Percentiles rank a stretch among this genome's conserved stretches.
Evolutionary conservation across 495 filamentous ascomycete genomes (phyloP).

Genomic region (Bacidia rubella): DNA sequence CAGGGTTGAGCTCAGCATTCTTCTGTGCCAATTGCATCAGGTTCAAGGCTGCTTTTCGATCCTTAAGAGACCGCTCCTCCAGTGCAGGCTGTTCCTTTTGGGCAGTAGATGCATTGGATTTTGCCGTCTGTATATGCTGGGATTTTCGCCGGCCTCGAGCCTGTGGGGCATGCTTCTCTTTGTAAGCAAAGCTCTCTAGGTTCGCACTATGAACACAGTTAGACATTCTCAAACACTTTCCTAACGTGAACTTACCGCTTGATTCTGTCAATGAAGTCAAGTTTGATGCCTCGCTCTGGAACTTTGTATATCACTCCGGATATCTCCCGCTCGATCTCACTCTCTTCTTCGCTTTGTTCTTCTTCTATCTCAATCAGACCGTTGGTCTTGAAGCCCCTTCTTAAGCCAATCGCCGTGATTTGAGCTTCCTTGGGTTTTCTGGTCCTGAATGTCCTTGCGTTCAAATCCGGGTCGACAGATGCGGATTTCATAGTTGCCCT

Average conservation of each 20-base stretch:
- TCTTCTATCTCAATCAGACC: constrained; percentile 66
- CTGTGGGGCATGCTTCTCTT: neutral
- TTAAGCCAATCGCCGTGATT: constrained; percentile 29
- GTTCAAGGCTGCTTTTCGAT: constrained; percentile 15
- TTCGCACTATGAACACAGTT: neutral
- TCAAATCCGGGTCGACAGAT: constrained; percentile 15
- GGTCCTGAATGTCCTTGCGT: neutral
- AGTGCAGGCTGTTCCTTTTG: constrained; percentile 6
- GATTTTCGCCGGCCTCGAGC: neutral
- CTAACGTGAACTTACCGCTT: constrained; percentile 21
- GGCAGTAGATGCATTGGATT: neutral
- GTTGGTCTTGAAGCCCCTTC: constrained; percentile 55
- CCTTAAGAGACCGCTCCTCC: constrained; percentile 7
- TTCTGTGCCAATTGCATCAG: constrained; percentile 14
- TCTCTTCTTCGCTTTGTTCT: constrained; percentile 43
- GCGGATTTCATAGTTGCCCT: constrained; percentile 29
- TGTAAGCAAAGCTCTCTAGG: neutral
- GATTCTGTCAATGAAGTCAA: constrained; percentile 49
- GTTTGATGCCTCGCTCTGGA: constrained; percentile 58
- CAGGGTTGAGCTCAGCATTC: constrained; percentile 3
- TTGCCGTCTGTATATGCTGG: neutral
- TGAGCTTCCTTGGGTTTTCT: constrained; percentile 34
- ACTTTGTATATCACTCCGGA: constrained; percentile 52
- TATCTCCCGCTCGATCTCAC: constrained; percentile 35
- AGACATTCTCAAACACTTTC: neutral